Evolutionary conservation across 2,329 filamentous ascomycete genomes (phyloP).

Genomic region (Phaeophleospora eucalypticola): DNA sequence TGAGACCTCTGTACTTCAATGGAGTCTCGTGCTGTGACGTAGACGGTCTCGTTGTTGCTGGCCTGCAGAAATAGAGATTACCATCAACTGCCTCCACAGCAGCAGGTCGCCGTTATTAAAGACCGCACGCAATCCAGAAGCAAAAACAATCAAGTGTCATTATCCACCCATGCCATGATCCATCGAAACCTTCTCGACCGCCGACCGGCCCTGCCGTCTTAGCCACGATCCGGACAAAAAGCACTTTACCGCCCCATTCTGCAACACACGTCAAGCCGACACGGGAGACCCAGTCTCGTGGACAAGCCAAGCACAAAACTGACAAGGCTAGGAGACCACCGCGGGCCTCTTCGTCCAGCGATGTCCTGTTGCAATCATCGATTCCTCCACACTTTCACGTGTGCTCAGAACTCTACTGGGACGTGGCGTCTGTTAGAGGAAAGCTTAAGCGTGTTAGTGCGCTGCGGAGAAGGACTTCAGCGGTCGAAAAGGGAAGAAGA

Average conservation of each 20-base stretch:
- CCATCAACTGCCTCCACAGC: no score
- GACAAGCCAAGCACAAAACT: no score
- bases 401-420: not conserved
- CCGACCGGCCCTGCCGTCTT: slow-evolving; percentile 1
- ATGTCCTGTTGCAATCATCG: not conserved
- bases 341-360: not conserved
- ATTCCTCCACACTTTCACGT: slow-evolving; percentile 4
- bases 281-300: no score
- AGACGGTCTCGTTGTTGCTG: no score
- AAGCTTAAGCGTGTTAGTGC: not conserved
- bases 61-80: no score
- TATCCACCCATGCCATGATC: no score
- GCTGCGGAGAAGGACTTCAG: not conserved
- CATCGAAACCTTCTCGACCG: not conserved
- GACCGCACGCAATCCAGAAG: slow-evolving; percentile 3
- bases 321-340: no score
- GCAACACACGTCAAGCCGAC: no score
- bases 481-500: no score
- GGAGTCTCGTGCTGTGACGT: no score
- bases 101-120: no score
- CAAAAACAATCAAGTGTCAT: slow-evolving; percentile 7
- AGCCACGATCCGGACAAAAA: slow-evolving; percentile 4
- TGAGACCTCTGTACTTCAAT: no score
- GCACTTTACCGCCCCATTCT: not conserved
- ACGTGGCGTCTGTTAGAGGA: not conserved